A percentile compares a stretch with the other conserved stretches of the same genome.
Conservation (phyloP, 306 rosid genomes). For the Cotoneaster glaucophyllus region DNA sequence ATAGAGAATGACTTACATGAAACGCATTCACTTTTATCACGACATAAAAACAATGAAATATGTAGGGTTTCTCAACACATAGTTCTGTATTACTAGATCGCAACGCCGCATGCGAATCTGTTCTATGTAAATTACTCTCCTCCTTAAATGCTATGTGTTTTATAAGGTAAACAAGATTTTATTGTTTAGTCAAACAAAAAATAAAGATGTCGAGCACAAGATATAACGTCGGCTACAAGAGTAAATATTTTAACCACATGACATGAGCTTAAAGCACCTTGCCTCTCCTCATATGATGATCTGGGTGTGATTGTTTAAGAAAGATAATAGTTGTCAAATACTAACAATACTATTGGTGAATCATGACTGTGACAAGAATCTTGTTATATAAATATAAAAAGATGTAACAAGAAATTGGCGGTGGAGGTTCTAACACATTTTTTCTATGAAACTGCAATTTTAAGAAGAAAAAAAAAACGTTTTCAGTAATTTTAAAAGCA, state of each 20-base stretch:
- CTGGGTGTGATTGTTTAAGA: neutral
- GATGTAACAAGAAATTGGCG: neutral
- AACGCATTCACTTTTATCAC: no score
- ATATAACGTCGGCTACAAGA: neutral
- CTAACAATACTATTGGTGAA: neutral
- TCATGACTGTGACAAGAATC: neutral
- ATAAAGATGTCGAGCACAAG: no score
- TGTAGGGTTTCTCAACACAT: neutral
- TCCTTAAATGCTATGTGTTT: no score
- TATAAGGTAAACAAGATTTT: neutral
- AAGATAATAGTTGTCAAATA: neutral
- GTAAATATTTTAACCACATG: neutral
- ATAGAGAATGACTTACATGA: no score
- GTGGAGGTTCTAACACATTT: neutral
- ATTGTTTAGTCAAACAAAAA: no score
- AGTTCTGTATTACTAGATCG: neutral
- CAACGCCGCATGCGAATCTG: rapidly evolving
- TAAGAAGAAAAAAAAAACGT: rapidly evolving
- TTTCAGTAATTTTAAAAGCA: no score
- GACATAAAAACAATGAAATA: no score
- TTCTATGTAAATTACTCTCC: neutral
- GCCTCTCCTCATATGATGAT: neutral
- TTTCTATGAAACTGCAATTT: neutral
- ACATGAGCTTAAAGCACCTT: no score
- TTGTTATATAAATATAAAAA: neutral